Evolutionary conservation across 1,284 basidiomycete genomes (phyloP).

Genomic region (Boletus semigastroideus): DNA sequence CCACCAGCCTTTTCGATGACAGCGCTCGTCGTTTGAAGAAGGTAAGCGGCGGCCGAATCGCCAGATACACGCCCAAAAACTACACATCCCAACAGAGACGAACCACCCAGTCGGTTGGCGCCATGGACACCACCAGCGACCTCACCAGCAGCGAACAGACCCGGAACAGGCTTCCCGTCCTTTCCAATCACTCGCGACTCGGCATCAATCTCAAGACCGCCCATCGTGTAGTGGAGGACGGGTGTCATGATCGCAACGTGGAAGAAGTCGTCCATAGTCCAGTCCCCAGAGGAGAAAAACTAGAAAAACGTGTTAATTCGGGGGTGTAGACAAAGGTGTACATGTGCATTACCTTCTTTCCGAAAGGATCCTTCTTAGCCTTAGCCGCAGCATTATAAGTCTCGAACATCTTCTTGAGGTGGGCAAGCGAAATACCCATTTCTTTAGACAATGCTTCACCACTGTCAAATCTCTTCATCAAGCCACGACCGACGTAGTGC

Average conservation of each 20-base stretch:
- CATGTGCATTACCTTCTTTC: slow-evolving; percentile 67
- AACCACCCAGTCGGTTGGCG: slow-evolving; percentile 93
- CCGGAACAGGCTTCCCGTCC: slow-evolving; percentile 76
- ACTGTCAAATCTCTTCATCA: slow-evolving; percentile 93
- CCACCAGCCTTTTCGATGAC: slow-evolving; percentile 73
- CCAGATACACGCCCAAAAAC: slow-evolving; percentile 96
- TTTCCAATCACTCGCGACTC: slow-evolving; percentile 81
- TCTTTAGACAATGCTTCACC: slow-evolving; percentile 93
- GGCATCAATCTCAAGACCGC: slow-evolving; percentile 92
- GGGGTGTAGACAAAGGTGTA: neutral
- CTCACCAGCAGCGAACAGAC: slow-evolving; percentile 94
- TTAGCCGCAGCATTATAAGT: slow-evolving; percentile 83
- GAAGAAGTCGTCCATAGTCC: slow-evolving; percentile 86
- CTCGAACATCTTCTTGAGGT: slow-evolving; percentile 90
- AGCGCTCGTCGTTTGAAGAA: slow-evolving; percentile 53
- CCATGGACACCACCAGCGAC: slow-evolving; percentile 98
- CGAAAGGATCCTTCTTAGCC: slow-evolving; percentile 91
- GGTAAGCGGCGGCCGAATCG: slow-evolving; percentile 70
- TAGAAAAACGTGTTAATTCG: slow-evolving; percentile 27
- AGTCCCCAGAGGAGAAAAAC: slow-evolving; percentile 89
- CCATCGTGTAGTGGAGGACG: slow-evolving; percentile 97
- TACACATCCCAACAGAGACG: slow-evolving; percentile 88
- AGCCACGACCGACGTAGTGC: slow-evolving; percentile 94
- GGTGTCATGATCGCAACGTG: slow-evolving; percentile 94
- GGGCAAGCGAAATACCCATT: slow-evolving; percentile 76